Conservation (phyloP, 192 early-diverging fungal genomes). For the Coemansia sp. region DNA sequence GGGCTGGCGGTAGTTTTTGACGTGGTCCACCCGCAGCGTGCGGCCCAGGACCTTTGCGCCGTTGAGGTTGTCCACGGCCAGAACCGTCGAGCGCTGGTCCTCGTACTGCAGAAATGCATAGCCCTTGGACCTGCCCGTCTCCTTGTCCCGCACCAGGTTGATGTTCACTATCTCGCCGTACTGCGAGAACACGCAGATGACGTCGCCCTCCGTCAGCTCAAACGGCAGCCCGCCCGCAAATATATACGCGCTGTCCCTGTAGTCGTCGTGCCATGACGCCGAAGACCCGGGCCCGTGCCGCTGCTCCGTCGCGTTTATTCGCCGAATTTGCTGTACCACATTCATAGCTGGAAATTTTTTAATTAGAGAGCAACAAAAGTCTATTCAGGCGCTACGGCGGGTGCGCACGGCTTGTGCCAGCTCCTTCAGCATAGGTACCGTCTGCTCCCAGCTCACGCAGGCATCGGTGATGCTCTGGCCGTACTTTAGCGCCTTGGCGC, state of each 20-base stretch:
- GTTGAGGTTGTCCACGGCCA: slow-evolving; percentile 96
- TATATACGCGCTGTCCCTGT: slow-evolving; percentile 85
- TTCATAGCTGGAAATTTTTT: slow-evolving; percentile 46
- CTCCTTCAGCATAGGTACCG: slow-evolving; percentile 70
- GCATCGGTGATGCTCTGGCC: slow-evolving; percentile 94
- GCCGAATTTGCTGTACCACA: slow-evolving; percentile 80
- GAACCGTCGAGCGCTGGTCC: slow-evolving; percentile 84
- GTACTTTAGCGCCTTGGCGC: slow-evolving; percentile 68
- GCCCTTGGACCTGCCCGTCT: slow-evolving; percentile 83
- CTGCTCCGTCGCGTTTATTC: slow-evolving; percentile 74
- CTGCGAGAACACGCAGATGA: slow-evolving; percentile 93
- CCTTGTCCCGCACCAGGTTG: slow-evolving; percentile 81
- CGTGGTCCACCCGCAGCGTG: slow-evolving; percentile 74
- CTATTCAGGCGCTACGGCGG: slow-evolving; percentile 9
- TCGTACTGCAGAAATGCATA: slow-evolving; percentile 89
- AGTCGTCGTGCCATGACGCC: slow-evolving; percentile 88
- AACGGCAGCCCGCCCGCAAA: slow-evolving; percentile 82
- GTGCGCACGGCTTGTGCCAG: slow-evolving; percentile 73
- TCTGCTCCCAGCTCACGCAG: slow-evolving; percentile 84
- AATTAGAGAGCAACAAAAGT: too few species aligned
- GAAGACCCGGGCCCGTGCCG: slow-evolving; percentile 23
- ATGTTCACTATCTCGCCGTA: slow-evolving; percentile 87
- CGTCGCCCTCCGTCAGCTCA: slow-evolving; percentile 88
- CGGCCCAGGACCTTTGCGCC: slow-evolving; percentile 61
- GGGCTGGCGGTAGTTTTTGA: slow-evolving; percentile 61